Evolutionary conservation across 768 basidiomycete species (phyloP).

Genomic region (Russula griseocarnosa): DNA sequence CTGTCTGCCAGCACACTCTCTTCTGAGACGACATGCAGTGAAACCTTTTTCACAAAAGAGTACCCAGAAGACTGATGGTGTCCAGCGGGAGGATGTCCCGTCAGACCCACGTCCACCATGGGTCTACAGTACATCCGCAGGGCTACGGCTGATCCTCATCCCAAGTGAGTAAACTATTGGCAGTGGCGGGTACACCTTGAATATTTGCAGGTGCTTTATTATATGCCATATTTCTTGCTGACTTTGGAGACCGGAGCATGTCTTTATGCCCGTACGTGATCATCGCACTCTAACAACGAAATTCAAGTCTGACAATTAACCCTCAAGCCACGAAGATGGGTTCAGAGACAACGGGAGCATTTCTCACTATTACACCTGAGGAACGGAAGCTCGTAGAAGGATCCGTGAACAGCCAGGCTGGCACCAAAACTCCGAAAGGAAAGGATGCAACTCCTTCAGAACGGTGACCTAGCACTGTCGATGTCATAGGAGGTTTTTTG

Average conservation of each 20-base stretch:
- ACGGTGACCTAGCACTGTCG: neutral
- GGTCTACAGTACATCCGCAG: constrained; percentile 41
- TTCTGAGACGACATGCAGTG: constrained; percentile 4
- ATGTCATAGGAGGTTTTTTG: neutral
- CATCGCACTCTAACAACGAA: neutral
- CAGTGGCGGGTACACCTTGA: neutral
- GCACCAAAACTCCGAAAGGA: neutral
- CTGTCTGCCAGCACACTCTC: neutral
- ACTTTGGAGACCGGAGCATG: constrained; percentile 31
- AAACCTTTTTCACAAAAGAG: constrained; percentile 6
- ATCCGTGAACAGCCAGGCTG: constrained; percentile 1
- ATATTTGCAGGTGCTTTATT: constrained; percentile 15
- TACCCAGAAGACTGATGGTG: constrained; percentile 3
- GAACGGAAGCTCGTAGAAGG: constrained; percentile 43
- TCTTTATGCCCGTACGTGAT: constrained; percentile 30
- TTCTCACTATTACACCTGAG: constrained; percentile 57
- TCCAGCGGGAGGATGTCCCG: constrained; percentile 11
- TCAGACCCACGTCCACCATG: constrained; percentile 56
- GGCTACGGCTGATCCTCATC: constrained; percentile 22
- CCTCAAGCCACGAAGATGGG: constrained; percentile 56
- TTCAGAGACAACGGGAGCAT: constrained; percentile 45
- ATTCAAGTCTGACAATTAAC: constrained; percentile 5
- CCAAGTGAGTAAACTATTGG: constrained; percentile 21
- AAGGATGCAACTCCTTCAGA: neutral
- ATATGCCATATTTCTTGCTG: constrained; percentile 29